phyloP scores from a whole-genome alignment of 2,329 filamentous ascomycete genomes.

The Colletotrichum limetticola region DNA sequence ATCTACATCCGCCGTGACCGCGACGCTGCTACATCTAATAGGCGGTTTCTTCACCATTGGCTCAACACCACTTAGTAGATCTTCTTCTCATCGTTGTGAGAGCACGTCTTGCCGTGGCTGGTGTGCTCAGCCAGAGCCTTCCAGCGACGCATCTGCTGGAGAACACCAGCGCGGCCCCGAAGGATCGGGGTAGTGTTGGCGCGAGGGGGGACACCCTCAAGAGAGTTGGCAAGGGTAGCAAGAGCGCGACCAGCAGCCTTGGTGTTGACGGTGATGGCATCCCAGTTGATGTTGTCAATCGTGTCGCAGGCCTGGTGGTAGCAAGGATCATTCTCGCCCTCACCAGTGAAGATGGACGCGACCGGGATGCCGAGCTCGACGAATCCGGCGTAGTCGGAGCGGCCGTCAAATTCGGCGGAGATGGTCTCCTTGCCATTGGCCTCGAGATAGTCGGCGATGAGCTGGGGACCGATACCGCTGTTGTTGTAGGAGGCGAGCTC shows the following conservation, averaged over 20 bases:
- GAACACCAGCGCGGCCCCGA: constrained; percentile 27
- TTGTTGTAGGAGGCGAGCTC: constrained; percentile 48
- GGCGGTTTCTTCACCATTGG: too few relatives aligned
- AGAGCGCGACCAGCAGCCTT: constrained; percentile 62
- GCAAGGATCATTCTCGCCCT: constrained; percentile 48
- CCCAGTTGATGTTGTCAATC: constrained; percentile 53
- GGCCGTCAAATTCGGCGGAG: constrained; percentile 48
- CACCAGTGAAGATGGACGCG: constrained; percentile 53
- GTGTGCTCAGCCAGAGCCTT: constrained; percentile 18
- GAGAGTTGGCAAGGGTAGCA: constrained; percentile 51
- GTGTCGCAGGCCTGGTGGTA: constrained; percentile 53
- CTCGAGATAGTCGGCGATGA: constrained; percentile 47
- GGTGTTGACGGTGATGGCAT: constrained; percentile 49
- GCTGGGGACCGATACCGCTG: constrained; percentile 47
- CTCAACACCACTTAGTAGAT: neutral
- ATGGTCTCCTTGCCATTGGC: constrained; percentile 45
- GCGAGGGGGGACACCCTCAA: constrained; percentile 47
- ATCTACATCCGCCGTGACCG: neutral
- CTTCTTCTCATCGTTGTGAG: constrained; percentile 29
- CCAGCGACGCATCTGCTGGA: constrained; percentile 30
- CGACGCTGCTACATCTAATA: too few relatives aligned
- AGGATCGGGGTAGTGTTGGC: constrained; percentile 42
- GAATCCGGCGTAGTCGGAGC: constrained; percentile 53
- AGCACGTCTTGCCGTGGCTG: constrained; percentile 32
- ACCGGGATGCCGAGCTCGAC: constrained; percentile 51